These are phyloP conservation scores for Parastagonospora nodorum DNA, from an alignment of 2,329 filamentous ascomycete genomes.

Conservation along the genomic window DNA sequence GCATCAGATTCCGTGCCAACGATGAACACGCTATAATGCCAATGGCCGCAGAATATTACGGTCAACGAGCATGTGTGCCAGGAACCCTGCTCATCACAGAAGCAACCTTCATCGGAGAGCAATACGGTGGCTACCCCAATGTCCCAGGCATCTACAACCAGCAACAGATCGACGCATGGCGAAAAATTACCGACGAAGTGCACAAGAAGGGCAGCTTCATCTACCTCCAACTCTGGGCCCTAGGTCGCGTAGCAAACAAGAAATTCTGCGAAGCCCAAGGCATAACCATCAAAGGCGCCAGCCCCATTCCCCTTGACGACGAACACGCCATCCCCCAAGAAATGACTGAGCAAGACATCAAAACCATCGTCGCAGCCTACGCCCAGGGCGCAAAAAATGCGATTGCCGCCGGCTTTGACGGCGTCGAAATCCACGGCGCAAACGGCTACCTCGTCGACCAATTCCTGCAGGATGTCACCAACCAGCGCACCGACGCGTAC, in stretches of 20 bases:
- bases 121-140: conserved; percentile 56
- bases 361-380: conserved; percentile 45
- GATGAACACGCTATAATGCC: conserved; percentile 55
- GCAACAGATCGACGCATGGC: conserved; percentile 60
- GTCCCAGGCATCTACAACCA: conserved; percentile 63
- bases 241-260: conserved; percentile 60
- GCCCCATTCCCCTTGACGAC: conserved; percentile 41
- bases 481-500: conserved; percentile 58
- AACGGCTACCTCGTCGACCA: conserved; percentile 72
- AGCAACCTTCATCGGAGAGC: conserved; percentile 57
- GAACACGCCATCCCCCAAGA: conserved; percentile 50
- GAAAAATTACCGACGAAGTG: conserved; percentile 63
- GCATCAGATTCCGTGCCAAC: conserved; percentile 46
- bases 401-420: conserved; percentile 63
- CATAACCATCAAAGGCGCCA: conserved; percentile 40
- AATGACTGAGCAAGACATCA: conserved; percentile 49
- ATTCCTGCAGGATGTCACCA: conserved; percentile 66
- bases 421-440: conserved; percentile 62
- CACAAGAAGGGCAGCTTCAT: conserved; percentile 67
- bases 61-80: conserved; percentile 56
- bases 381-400: conserved; percentile 53
- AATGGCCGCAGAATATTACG: conserved; percentile 58
- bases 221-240: conserved; percentile 66
- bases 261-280: conserved; percentile 43
- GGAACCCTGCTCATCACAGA: conserved; percentile 66